These are phyloP conservation scores for Pythium graminicola DNA, from an alignment of 352 stramenopile species.

Conservation along the genomic window DNA sequence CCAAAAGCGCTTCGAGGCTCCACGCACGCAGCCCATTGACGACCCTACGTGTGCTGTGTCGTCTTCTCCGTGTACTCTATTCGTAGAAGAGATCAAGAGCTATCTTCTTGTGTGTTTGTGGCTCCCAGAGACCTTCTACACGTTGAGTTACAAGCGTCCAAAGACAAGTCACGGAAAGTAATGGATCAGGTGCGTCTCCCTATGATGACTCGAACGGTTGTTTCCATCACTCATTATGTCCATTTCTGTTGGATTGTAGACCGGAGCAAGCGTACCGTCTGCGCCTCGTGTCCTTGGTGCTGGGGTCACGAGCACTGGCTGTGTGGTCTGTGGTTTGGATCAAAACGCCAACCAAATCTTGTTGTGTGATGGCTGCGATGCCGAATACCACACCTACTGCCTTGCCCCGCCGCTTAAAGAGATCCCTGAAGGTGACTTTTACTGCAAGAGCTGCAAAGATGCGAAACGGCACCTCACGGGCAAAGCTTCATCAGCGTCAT, in stretches of 20 bases:
- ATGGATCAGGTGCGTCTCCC: conserved; percentile 12
- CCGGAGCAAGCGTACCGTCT: not conserved
- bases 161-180: not conserved
- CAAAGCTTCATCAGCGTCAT: not conserved
- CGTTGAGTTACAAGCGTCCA: not conserved
- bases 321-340: conserved; percentile 59
- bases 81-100: conserved; percentile 15
- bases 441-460: conserved; percentile 59
- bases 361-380: conserved; percentile 78
- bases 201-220: not conserved
- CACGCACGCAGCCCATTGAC: not conserved
- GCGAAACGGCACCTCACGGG: conserved; percentile 21
- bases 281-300: not conserved
- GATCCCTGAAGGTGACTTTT: conserved; percentile 77
- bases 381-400: conserved; percentile 85
- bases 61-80: not conserved
- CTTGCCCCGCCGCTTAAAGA: conserved; percentile 61
- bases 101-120: not conserved
- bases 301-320: conserved; percentile 25
- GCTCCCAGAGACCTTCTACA: not conserved
- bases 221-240: not conserved
- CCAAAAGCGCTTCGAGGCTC: not conserved
- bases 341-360: conserved; percentile 77
- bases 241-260: not conserved
- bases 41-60: not conserved